Base-by-base conservation (phyloP, 257 asterid species). In the Lithospermum erythrorhizon region DNA sequence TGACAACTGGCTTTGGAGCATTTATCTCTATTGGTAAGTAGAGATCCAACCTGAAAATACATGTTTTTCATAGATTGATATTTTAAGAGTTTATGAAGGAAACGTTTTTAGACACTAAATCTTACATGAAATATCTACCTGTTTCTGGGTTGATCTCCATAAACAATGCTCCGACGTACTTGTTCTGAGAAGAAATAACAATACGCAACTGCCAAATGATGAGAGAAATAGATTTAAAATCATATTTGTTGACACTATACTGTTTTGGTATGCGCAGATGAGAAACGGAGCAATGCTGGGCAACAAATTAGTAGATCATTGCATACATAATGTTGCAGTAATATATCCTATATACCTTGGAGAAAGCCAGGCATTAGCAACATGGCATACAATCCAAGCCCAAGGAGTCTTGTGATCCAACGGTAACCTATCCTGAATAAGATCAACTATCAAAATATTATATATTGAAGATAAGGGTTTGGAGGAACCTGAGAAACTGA, bases 301-400 rank as follows among this genome's bases (percentile, higher is more conserved):
- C 6, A 53, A 20, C 16, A 53, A n/a, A n/a, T 35, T 13, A 53
- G 57, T 20, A 2, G 13, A 20, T 53, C 9, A 4, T 53, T 18
- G 24, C 56, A 18, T 21, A 4, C 3, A 53, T 53, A 53, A 18
- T 8, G 56, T 19, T n/a, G 22, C 56, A 53, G 11, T 53, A 37
- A 37, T 37, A 37, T 41, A 17, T 41, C 49, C 14, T 32, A 70
- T 62, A 63, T 73, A 87, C 99, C 96, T 79, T 83, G 97, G 68
- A 89, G 83, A 82, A 93, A 89, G 55, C 99, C 99, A 66, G 99
- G 99, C 95, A 93, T 77, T 57, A 93, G 97, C 49, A 93, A 70
- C 82, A 83, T 79, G 53, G 99, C 94, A 78, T 89, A 93, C 56
- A 84, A 69, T 53, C 73, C 82, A 68, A 93, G 97, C 35, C 88